These are phyloP conservation scores for Boletus huronensis DNA, from an alignment of 768 basidiomycete species.

Conservation along the genomic window DNA sequence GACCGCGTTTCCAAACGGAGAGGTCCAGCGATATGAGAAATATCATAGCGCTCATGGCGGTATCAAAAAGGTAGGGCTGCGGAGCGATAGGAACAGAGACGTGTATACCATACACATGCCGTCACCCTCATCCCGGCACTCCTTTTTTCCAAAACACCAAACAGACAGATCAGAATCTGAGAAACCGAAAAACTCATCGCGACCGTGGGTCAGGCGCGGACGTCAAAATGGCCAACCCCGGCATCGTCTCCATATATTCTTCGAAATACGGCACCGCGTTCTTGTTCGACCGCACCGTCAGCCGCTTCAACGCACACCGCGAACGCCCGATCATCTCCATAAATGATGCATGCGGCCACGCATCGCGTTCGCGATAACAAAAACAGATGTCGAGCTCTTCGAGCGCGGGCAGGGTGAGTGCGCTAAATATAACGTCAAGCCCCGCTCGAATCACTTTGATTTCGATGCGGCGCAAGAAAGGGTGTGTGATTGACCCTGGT, in stretches of 20 bases:
- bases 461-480: conserved; percentile 22
- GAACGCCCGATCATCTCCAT: conserved; percentile 24
- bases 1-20: background rate
- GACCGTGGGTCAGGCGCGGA: background rate
- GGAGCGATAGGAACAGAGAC: background rate
- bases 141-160: background rate
- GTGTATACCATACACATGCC: background rate
- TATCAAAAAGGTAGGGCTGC: background rate
- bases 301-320: conserved; percentile 19
- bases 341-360: conserved; percentile 29
- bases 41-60: background rate
- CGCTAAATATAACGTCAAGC: conserved; percentile 18
- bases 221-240: conserved; percentile 19
- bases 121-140: background rate
- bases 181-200: background rate
- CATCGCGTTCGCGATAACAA: conserved; percentile 27
- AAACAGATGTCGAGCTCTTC: conserved; percentile 33
- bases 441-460: conserved; percentile 29
- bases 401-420: conserved; percentile 24
- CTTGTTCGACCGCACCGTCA: conserved; percentile 26
- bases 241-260: conserved; percentile 23
- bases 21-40: background rate
- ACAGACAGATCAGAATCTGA: background rate
- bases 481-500: conserved; percentile 17
- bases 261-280: conserved; percentile 16